A percentile compares a stretch with the other conserved stretches of the same genome.
Evolutionary conservation across 75 land plant genomes (phyloP).

Genomic region (Sequoiadendron giganteum): DNA sequence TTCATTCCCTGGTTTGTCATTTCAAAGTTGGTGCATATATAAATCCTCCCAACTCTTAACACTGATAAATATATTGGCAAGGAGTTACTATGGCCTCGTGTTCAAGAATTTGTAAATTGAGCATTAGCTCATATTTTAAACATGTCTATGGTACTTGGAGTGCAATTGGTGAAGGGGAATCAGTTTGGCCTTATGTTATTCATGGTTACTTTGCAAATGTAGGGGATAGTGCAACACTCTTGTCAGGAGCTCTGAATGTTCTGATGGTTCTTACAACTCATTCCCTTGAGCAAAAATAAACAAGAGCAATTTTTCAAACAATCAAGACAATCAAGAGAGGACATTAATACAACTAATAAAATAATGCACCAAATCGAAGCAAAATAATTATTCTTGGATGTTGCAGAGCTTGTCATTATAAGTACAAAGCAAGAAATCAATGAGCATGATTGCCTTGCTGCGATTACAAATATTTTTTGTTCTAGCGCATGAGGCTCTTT

Average conservation of each 20-base stretch:
- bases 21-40: too few species aligned
- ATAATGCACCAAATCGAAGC: slow-evolving; percentile 86
- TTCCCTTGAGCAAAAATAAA: slow-evolving; percentile 75
- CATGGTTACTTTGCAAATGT: slow-evolving; percentile 94
- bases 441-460: slow-evolving; percentile 21
- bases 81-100: slow-evolving; percentile 76
- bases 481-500: slow-evolving; percentile 51
- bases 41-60: too few species aligned
- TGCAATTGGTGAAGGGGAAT: slow-evolving; percentile 71
- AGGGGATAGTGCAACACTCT: slow-evolving; percentile 69
- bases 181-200: slow-evolving; percentile 88
- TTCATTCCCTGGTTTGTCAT: too few species aligned
- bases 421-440: slow-evolving; percentile 86
- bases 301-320: slow-evolving; percentile 85
- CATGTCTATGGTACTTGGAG: slow-evolving; percentile 73
- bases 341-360: slow-evolving; percentile 76
- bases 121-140: slow-evolving; percentile 71
- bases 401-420: slow-evolving; percentile 80
- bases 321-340: slow-evolving; percentile 78
- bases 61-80: slow-evolving; percentile 59
- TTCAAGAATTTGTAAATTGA: slow-evolving; percentile 89
- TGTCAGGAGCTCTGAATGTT: slow-evolving; percentile 82
- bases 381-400: slow-evolving; percentile 77
- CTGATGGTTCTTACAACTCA: slow-evolving; percentile 87
- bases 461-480: slow-evolving; percentile 27